Conservation (phyloP, 139 green algal species). For the Klebsormidium nitens region DNA sequence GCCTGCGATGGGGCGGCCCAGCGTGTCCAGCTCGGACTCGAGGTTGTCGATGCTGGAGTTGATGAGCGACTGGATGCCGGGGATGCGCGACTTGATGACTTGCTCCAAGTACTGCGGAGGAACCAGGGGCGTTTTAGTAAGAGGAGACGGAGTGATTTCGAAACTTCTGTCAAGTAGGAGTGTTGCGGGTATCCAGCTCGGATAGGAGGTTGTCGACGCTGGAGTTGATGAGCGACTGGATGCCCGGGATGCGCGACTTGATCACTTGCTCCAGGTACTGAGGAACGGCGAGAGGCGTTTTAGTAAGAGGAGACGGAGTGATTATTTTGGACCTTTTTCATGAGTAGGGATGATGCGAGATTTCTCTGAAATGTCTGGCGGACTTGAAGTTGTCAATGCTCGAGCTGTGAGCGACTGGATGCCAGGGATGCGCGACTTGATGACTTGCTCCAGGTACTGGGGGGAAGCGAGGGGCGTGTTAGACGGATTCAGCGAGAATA, state of each 20-base stretch:
- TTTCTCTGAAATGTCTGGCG: too few species aligned
- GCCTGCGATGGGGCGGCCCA: constrained; percentile 17
- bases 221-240: constrained; percentile 74
- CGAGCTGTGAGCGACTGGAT: constrained; percentile 79
- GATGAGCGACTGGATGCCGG: constrained; percentile 28
- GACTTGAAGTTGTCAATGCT: too few species aligned
- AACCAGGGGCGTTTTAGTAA: not conserved
- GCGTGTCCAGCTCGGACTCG: constrained; percentile 19
- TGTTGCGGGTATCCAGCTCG: constrained; percentile 44
- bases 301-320: too few species aligned
- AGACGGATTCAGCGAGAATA: too few species aligned
- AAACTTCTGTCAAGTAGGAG: not conserved
- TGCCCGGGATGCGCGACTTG: constrained; percentile 61
- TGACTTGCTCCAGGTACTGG: constrained; percentile 27
- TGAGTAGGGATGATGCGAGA: too few species aligned
- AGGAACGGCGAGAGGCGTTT: too few species aligned
- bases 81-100: constrained; percentile 26
- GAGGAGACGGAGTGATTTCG: too few species aligned
- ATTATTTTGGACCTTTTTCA: too few species aligned
- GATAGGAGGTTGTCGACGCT: constrained; percentile 46
- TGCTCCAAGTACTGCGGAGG: constrained; percentile 23
- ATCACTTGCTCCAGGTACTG: constrained; percentile 31
- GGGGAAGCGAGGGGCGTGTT: too few species aligned
- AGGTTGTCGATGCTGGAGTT: constrained; percentile 31
- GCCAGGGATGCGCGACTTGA: constrained; percentile 61